Evolutionary conservation across 768 basidiomycete species (phyloP).

Genomic region (Pleurotus tuoliensis): DNA sequence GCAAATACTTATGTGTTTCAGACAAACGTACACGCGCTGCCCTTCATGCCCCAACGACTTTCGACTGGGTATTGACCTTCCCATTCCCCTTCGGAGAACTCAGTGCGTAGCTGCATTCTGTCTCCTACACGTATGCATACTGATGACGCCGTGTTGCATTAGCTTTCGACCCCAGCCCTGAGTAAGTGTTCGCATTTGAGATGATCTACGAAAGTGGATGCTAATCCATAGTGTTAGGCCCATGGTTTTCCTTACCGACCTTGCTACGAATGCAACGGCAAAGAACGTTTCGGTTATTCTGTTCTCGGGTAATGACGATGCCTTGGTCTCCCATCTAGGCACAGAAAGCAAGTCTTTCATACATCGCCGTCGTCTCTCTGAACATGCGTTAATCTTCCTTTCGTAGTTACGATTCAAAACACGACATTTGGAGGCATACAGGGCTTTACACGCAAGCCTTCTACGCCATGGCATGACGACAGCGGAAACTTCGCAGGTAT

Average conservation of each 20-base stretch:
- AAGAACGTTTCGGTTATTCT: slow-evolving; percentile 50
- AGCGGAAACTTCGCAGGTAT: slow-evolving; percentile 58
- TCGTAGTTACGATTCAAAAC: slow-evolving; percentile 55
- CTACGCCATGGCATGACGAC: slow-evolving; percentile 66
- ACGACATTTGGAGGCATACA: slow-evolving; percentile 76
- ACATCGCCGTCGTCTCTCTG: not conserved
- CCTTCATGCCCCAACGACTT: slow-evolving; percentile 65
- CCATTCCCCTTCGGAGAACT: slow-evolving; percentile 33
- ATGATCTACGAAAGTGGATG: not conserved
- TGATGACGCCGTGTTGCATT: not conserved
- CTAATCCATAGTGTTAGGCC: slow-evolving; percentile 33
- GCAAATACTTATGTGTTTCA: slow-evolving; percentile 15
- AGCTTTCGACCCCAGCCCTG: slow-evolving; percentile 21
- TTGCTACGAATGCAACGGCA: slow-evolving; percentile 61
- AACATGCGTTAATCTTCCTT: slow-evolving; percentile 6
- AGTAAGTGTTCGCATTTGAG: slow-evolving; percentile 20
- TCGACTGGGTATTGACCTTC: slow-evolving; percentile 38
- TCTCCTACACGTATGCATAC: not conserved
- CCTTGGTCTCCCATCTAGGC: slow-evolving; percentile 58
- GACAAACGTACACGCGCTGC: slow-evolving; percentile 55
- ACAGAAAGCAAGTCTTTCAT: slow-evolving; percentile 48
- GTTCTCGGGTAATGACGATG: slow-evolving; percentile 69
- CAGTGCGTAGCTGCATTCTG: not conserved
- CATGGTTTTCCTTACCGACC: slow-evolving; percentile 58
- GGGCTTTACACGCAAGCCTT: slow-evolving; percentile 66